These are phyloP conservation scores for Cryptosporidium meleagridis DNA, from an alignment of 169 alveolate species.

Conservation along the genomic window DNA sequence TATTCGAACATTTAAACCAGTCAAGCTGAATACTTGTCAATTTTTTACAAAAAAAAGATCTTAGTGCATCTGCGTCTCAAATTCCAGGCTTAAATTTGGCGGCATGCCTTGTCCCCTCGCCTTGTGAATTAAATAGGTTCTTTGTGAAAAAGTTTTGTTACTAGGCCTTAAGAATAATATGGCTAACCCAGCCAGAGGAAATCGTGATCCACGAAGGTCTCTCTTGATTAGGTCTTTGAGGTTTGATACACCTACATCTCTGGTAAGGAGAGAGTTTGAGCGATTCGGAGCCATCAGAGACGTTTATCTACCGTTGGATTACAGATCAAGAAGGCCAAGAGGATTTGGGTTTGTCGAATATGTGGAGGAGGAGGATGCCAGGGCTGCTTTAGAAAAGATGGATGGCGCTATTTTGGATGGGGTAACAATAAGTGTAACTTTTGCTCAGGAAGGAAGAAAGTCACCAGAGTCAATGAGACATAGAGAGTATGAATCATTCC, in stretches of 20 bases:
- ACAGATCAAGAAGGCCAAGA: constrained; percentile 84
- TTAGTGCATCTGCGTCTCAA: neutral
- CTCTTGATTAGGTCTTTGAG: constrained; percentile 85
- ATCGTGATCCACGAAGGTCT: constrained; percentile 26
- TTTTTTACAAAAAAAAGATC: neutral
- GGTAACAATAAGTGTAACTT: constrained; percentile 81
- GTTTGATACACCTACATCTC: constrained; percentile 84
- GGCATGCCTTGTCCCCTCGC: neutral
- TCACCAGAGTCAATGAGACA: constrained; percentile 88
- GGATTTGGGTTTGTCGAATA: constrained; percentile 92
- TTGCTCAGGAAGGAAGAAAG: constrained; percentile 85
- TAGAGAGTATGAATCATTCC: constrained; percentile 1
- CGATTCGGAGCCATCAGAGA: constrained; percentile 87
- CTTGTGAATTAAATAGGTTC: neutral
- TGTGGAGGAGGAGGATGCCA: constrained; percentile 85
- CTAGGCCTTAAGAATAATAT: neutral
- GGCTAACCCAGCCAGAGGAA: constrained; percentile 4
- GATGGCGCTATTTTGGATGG: constrained; percentile 84
- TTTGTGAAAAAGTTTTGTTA: neutral
- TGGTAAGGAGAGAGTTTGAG: constrained; percentile 86
- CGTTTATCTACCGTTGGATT: constrained; percentile 88
- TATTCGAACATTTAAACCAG: neutral
- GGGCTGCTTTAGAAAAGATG: constrained; percentile 85
- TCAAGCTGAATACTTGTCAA: neutral
- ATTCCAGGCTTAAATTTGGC: neutral